Percentiles rank a stretch among this genome's conserved stretches.
phyloP scores from a whole-genome alignment of 208 protist species.

The Crithidia sp. region DNA sequence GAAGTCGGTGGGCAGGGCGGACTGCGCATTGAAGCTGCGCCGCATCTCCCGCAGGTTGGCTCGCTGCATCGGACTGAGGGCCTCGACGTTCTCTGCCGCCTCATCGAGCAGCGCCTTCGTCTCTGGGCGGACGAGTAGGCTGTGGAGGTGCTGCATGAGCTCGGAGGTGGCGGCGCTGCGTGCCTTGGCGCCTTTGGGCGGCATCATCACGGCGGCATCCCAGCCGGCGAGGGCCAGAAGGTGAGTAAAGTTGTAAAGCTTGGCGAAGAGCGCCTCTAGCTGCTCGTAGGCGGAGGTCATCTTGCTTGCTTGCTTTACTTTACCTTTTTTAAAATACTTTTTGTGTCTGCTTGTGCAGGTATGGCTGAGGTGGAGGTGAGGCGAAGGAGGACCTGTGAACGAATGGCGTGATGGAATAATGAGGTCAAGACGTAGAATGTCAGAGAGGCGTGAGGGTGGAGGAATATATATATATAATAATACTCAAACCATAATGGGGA shows the following conservation, averaged over 20 bases:
- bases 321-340: conserved; percentile 5
- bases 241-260: conserved; percentile 54
- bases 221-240: conserved; percentile 48
- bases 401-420: too few relatives aligned
- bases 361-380: too few relatives aligned
- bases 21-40: conserved; percentile 17
- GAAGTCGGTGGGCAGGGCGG: conserved; percentile 43
- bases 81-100: conserved; percentile 16
- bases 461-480: too few relatives aligned
- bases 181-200: conserved; percentile 56
- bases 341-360: too few relatives aligned
- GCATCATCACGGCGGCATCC: conserved; percentile 79
- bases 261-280: conserved; percentile 17
- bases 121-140: conserved; percentile 42
- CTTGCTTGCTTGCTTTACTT: neutral
- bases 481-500: too few relatives aligned
- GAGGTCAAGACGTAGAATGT: too few relatives aligned
- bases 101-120: conserved; percentile 36
- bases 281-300: conserved; percentile 8
- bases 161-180: conserved; percentile 59
- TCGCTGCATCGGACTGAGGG: conserved; percentile 37
- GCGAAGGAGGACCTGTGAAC: too few relatives aligned
- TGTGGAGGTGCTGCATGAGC: conserved; percentile 37
- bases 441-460: too few relatives aligned
- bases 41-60: conserved; percentile 68